Percentiles rank a stretch among this genome's conserved stretches.
phyloP scores from a whole-genome alignment of 2,329 filamentous ascomycete genomes.

The Passalora sequoiae region DNA sequence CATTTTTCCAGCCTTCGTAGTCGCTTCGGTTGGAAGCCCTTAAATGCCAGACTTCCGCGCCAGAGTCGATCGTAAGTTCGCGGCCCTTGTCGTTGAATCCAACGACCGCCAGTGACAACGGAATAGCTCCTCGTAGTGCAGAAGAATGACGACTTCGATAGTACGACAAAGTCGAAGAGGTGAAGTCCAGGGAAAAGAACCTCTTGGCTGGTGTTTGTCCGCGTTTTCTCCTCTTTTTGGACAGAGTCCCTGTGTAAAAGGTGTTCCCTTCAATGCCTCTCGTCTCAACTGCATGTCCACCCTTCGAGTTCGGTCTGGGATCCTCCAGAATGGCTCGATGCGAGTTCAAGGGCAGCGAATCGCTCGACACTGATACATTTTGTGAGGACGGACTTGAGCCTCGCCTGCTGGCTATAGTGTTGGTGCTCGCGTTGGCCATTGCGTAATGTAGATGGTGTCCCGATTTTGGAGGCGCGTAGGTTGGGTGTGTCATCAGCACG shows the following conservation, averaged over 20 bases:
- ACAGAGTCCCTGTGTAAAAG: conserved; percentile 76
- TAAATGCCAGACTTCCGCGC: conserved; percentile 94
- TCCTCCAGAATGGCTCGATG: conserved; percentile 34
- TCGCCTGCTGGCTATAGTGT: conserved; percentile 32
- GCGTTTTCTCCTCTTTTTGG: conserved; percentile 87
- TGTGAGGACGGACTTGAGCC: conserved; percentile 39
- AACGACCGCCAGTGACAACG: conserved; percentile 83
- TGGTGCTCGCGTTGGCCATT: conserved; percentile 48
- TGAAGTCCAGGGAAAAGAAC: conserved; percentile 95
- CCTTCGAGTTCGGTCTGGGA: conserved; percentile 38
- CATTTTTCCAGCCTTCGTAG: conserved; percentile 80
- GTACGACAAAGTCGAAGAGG: conserved; percentile 89
- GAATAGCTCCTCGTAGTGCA: conserved; percentile 84
- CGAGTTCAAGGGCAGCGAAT: conserved; percentile 44
- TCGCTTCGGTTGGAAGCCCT: conserved; percentile 76
- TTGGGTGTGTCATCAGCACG: conserved; percentile 89
- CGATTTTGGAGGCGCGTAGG: conserved; percentile 69
- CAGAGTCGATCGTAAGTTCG: conserved; percentile 94
- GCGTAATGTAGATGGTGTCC: conserved; percentile 62
- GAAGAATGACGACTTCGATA: conserved; percentile 93
- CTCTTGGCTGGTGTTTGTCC: conserved; percentile 88
- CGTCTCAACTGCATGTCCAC: conserved; percentile 27
- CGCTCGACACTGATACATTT: conserved; percentile 45
- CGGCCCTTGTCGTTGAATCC: conserved; percentile 80
- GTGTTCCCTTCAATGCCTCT: conserved; percentile 39